Evolutionary conservation across 306 rosid genomes (phyloP).

Genomic region (Macrotyloma uniflorum): DNA sequence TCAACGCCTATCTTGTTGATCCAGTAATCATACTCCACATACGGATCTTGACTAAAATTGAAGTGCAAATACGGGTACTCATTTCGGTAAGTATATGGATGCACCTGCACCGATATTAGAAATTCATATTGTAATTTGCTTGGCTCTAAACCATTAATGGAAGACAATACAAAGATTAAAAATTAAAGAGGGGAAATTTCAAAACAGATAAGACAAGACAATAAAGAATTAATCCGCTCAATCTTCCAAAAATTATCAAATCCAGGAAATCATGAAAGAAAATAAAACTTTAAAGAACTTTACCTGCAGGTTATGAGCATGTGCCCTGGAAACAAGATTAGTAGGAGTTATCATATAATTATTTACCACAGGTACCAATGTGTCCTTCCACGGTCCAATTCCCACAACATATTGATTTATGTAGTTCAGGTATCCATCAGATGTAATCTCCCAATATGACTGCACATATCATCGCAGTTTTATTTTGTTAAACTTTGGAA

Average conservation of each 20-base stretch:
- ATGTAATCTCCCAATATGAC: slow-evolving; percentile 93
- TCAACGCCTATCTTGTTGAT: slow-evolving; percentile 77
- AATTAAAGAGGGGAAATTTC: not conserved
- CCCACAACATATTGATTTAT: slow-evolving; percentile 80
- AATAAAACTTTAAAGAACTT: slow-evolving; percentile 18
- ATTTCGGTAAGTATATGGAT: slow-evolving; percentile 84
- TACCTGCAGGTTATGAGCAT: slow-evolving; percentile 85
- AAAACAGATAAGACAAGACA: not conserved
- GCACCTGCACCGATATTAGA: slow-evolving; percentile 63
- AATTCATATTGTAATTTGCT: slow-evolving; percentile 20
- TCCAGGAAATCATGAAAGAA: slow-evolving; percentile 8
- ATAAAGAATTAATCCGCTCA: not conserved
- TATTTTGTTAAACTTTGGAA: slow-evolving; percentile 26
- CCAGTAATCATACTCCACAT: slow-evolving; percentile 77
- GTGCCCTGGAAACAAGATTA: slow-evolving; percentile 80
- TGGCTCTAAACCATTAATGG: not conserved
- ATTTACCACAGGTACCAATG: slow-evolving; percentile 63
- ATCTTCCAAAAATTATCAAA: not conserved
- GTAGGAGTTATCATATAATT: slow-evolving; percentile 63
- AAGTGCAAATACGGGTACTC: slow-evolving; percentile 66
- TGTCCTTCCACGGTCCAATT: slow-evolving; percentile 97
- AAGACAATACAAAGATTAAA: slow-evolving; percentile 17
- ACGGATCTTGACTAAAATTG: slow-evolving; percentile 79
- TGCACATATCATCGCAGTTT: slow-evolving; percentile 49
- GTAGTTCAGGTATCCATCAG: slow-evolving; percentile 69